These are phyloP conservation scores for Gynandropsis gynandra DNA, from an alignment of 345 rosid species.

Conservation along the genomic window DNA sequence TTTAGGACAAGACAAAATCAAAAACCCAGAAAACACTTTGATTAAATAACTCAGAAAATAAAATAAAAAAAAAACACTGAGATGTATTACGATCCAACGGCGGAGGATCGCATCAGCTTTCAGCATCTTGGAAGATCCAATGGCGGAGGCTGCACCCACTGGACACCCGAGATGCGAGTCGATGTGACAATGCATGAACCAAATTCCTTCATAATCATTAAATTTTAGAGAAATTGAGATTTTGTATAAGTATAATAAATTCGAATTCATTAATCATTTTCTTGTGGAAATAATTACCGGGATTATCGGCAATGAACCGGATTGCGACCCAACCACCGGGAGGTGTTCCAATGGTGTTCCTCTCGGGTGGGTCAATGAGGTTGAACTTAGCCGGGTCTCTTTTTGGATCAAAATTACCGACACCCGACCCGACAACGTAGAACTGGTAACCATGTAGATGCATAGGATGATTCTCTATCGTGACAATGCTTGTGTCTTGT, in stretches of 20 bases:
- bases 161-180: constrained; percentile 60
- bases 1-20: constrained; percentile 11
- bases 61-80: not conserved
- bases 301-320: constrained; percentile 72
- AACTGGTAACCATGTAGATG: constrained; percentile 84
- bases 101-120: not conserved
- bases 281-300: constrained; percentile 41
- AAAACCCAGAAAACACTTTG: constrained; percentile 5
- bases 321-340: constrained; percentile 93
- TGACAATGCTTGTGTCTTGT: constrained; percentile 77
- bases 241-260: not conserved
- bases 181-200: constrained; percentile 34
- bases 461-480: constrained; percentile 83
- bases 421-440: constrained; percentile 63
- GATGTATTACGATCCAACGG: constrained; percentile 20
- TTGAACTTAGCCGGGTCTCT: constrained; percentile 68
- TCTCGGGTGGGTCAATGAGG: constrained; percentile 66
- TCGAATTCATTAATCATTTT: not conserved
- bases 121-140: constrained; percentile 82
- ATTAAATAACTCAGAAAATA: too few relatives aligned
- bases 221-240: constrained; percentile 24
- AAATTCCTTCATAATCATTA: constrained; percentile 28
- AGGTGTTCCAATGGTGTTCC: constrained; percentile 80
- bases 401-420: constrained; percentile 63
- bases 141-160: constrained; percentile 82